phyloP scores from a whole-genome alignment of 2,329 filamentous ascomycete species.

The Aspergillus intermedius region DNA sequence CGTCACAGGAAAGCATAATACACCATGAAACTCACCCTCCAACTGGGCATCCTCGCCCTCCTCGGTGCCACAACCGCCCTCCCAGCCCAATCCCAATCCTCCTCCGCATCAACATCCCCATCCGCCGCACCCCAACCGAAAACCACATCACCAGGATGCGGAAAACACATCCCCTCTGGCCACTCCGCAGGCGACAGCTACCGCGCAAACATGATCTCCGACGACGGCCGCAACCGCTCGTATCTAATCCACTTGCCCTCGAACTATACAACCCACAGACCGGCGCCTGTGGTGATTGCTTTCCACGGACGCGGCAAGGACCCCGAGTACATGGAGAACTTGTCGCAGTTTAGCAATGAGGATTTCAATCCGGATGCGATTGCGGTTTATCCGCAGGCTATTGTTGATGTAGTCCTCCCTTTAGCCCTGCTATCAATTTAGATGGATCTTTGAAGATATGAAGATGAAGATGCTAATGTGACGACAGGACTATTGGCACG shows the following conservation, averaged over 20 bases:
- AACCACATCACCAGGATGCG: conserved; percentile 10
- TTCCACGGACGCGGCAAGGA: conserved; percentile 41
- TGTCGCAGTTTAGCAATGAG: conserved; percentile 43
- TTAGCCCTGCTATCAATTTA: conserved; percentile 1
- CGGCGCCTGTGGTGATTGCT: conserved; percentile 42
- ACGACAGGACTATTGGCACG: no score
- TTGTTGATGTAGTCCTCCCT: conserved; percentile 18
- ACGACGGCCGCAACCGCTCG: conserved; percentile 14
- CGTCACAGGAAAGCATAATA: no score
- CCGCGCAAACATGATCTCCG: conserved; percentile 8
- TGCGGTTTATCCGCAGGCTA: conserved; percentile 41
- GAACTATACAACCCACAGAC: conserved; percentile 30
- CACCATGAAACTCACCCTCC: no score
- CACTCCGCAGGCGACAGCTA: conserved; percentile 3
- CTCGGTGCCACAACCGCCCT: no score
- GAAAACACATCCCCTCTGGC: conserved; percentile 8
- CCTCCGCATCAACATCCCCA: no score
- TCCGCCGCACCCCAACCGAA: no score
- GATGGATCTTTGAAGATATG: neutral
- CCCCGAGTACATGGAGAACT: conserved; percentile 32
- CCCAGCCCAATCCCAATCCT: no score
- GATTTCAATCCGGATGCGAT: conserved; percentile 40
- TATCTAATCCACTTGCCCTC: conserved; percentile 21
- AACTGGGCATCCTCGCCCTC: no score
- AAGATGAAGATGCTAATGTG: neutral